Evolutionary conservation across 352 stramenopile genomes (phyloP), one percentile per base, ranked within the genome.

Genomic region (Pythium grandisporangium): DNA sequence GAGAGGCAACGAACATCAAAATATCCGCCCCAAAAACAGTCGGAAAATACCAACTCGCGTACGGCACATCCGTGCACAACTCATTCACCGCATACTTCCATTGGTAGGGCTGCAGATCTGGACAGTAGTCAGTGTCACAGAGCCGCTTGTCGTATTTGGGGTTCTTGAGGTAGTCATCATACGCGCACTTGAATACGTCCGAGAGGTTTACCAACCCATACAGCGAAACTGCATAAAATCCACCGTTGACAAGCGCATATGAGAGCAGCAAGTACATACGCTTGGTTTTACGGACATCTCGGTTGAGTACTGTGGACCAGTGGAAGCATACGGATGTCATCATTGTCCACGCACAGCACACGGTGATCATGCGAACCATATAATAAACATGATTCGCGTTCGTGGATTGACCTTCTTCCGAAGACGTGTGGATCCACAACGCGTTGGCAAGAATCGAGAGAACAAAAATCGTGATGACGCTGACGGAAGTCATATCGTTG

Each of bases 151-250:
- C 69, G 54, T 88, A 88, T 27, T 71, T 69, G 6, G 73, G 75
- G 49, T 93, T 93, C 61, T 83, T 85, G 16, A 93, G 56, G 59
- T 93, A 93, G 45, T 93, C 80, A 39, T 88, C 68, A 55, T 93
- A 93, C 19, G 80, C 63, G 54, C 80, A 93, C 51, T 89, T 89
- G 68, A 83, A 81, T 35, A 93, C 77, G 40, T 79, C 64, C 0
- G 65, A 83, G 45, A 91, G 63, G 12, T 63, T 80, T 35, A 93
- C 66, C 24, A 91, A 60, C 7, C 62, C 62, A 26, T 85, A 84
- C 13, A 93, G 52, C n/a, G 68, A 57, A 29, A 77, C 63, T 2
- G 54, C 57, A 55, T 87, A 89, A 40, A 86, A 91, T 13, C 48
- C 53, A 20, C 50, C 61, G 34, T 90, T 90, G 26, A 81, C 53